These are phyloP conservation scores for Aspergillus novofumigatus DNA, from an alignment of 2,329 filamentous ascomycete species.

Conservation along the genomic window DNA sequence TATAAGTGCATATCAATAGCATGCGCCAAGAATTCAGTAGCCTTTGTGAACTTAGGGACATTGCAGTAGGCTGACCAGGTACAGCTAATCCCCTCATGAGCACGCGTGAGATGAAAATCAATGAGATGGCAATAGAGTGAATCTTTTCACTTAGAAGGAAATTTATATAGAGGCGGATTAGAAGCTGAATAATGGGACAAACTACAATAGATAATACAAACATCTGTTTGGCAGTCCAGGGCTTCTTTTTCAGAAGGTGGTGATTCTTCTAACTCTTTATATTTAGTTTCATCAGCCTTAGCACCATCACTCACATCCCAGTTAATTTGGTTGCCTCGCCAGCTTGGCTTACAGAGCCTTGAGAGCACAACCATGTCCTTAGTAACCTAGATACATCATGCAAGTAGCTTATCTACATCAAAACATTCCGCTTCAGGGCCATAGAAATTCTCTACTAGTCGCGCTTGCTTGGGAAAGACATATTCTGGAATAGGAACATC, in stretches of 20 bases:
- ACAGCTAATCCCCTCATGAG: constrained; percentile 17
- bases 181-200: constrained; percentile 18
- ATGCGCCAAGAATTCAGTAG: constrained; percentile 19
- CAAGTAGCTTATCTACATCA: constrained; percentile 23
- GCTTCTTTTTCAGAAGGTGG: constrained; percentile 10
- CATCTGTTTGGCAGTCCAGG: constrained; percentile 17
- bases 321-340: constrained; percentile 20
- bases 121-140: constrained; percentile 23
- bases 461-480: constrained; percentile 20
- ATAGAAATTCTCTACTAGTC: constrained; percentile 26
- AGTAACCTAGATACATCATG: constrained; percentile 23
- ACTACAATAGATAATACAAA: constrained; percentile 25
- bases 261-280: constrained; percentile 14
- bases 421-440: constrained; percentile 20
- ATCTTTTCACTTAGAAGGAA: constrained; percentile 18
- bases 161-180: constrained; percentile 22
- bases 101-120: constrained; percentile 17
- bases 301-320: constrained; percentile 15
- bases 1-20: constrained; percentile 12
- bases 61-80: constrained; percentile 14
- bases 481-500: constrained; percentile 40
- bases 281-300: neutral
- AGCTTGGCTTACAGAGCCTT: constrained; percentile 20
- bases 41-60: constrained; percentile 16
- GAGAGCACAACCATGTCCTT: constrained; percentile 25